A percentile compares a stretch with the other conserved stretches of the same genome.
Conservation (phyloP, 371 early-diverging fungal genomes). For the Mucor circinelloides region DNA sequence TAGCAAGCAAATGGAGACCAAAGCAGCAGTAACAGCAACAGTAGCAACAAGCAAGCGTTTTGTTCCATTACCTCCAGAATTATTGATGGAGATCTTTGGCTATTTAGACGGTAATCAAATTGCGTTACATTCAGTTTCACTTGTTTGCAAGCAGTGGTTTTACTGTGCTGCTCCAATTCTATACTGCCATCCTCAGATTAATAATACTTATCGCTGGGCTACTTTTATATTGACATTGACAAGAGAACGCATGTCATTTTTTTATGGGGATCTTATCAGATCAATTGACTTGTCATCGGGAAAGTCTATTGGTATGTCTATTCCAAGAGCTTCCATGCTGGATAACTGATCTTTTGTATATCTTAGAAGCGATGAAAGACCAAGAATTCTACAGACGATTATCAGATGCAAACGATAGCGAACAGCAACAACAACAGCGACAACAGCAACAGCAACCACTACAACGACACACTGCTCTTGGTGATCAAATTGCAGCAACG, state of each 20-base stretch:
- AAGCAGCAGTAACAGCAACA: neutral
- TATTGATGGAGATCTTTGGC: constrained; percentile 49
- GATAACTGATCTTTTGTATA: neutral
- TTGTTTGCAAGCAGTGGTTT: constrained; percentile 60
- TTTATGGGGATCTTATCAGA: constrained; percentile 35
- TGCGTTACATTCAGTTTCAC: constrained; percentile 41
- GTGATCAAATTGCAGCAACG: neutral
- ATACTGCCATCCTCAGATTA: constrained; percentile 52
- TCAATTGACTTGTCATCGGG: constrained; percentile 40
- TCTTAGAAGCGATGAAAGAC: constrained; percentile 28
- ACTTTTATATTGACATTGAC: constrained; percentile 60
- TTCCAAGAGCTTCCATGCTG: neutral
- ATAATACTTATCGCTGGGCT: constrained; percentile 63
- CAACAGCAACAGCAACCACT: neutral
- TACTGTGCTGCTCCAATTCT: constrained; percentile 56
- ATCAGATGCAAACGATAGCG: constrained; percentile 4
- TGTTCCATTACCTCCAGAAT: constrained; percentile 46
- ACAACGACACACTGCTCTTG: neutral
- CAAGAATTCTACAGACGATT: constrained; percentile 24
- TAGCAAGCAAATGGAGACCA: neutral
- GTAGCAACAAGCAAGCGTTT: neutral
- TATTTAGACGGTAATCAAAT: constrained; percentile 37
- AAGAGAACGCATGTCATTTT: constrained; percentile 35
- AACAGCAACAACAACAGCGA: constrained; percentile 6
- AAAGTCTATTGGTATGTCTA: constrained; percentile 25